Evolutionary conservation across 2,329 filamentous ascomycete genomes (phyloP).

Genomic region (Arthrobotrys entomopaga): DNA sequence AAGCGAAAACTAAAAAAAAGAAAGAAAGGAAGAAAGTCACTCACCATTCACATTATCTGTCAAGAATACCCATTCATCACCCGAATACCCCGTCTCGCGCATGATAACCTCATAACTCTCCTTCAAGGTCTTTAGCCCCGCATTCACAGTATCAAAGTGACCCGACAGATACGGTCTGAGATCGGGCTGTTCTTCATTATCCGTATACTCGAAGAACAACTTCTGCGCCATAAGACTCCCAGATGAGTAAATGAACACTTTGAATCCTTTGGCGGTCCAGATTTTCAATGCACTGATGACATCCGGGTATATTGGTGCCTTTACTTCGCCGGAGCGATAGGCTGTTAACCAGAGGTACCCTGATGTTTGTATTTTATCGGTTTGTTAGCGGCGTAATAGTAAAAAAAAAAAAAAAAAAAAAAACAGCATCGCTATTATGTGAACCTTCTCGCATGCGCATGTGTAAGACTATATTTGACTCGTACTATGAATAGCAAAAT

Average conservation of each 20-base stretch:
- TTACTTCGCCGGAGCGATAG: constrained; percentile 75
- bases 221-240: constrained; percentile 84
- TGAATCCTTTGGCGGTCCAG: constrained; percentile 68
- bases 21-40: constrained; percentile 17
- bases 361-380: constrained; percentile 54
- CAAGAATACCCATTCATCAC: constrained; percentile 75
- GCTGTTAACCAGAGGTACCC: constrained; percentile 80
- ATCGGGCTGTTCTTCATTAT: constrained; percentile 69
- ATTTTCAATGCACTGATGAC: constrained; percentile 72
- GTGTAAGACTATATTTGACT: constrained; percentile 4
- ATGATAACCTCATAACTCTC: constrained; percentile 76
- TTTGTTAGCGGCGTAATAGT: constrained; percentile 7
- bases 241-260: constrained; percentile 81
- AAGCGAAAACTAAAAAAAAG: neutral
- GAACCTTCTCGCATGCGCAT: neutral
- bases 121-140: constrained; percentile 76
- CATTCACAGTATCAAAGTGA: constrained; percentile 84
- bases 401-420: constrained; percentile 3
- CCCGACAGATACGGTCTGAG: constrained; percentile 70
- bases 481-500: constrained; percentile 26
- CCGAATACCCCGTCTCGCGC: constrained; percentile 64
- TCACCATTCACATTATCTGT: constrained; percentile 77
- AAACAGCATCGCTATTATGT: neutral
- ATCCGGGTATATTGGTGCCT: constrained; percentile 78
- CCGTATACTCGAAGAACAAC: constrained; percentile 76